Percentiles rank a stretch among this genome's conserved stretches.
These are phyloP conservation scores for Nannizzia gypsea DNA, from an alignment of 2,329 filamentous ascomycete species.

Conservation along the genomic window DNA sequence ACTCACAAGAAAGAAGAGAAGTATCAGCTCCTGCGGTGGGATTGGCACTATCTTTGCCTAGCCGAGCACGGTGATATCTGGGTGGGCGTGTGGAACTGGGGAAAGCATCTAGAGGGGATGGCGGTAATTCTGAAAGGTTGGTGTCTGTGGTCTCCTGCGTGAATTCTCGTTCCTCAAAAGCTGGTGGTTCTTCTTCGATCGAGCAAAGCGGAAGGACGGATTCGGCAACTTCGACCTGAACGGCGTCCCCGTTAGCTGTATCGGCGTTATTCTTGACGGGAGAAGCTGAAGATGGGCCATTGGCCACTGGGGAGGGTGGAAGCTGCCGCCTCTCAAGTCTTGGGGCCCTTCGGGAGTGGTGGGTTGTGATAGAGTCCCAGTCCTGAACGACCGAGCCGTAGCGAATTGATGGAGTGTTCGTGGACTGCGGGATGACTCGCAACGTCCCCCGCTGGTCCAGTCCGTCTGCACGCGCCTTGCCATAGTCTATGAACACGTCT, in stretches of 20 bases:
- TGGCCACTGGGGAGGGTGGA: background rate
- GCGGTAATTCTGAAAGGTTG: background rate
- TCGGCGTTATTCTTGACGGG: background rate
- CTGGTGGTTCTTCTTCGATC: constrained; percentile 2
- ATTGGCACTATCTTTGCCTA: background rate
- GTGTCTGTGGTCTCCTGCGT: background rate
- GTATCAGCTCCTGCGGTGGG: background rate
- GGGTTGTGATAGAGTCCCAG: constrained; percentile 18
- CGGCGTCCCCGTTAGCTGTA: background rate
- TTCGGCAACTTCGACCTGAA: background rate
- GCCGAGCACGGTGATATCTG: background rate
- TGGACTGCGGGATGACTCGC: constrained; percentile 25
- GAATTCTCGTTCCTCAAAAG: background rate
- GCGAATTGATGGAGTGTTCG: constrained; percentile 15
- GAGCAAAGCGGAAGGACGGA: background rate
- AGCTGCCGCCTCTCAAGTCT: background rate
- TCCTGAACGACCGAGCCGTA: constrained; percentile 28
- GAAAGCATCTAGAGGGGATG: background rate
- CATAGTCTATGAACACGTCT: constrained; percentile 29
- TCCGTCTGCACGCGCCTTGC: constrained; percentile 24
- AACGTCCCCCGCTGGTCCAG: constrained; percentile 26
- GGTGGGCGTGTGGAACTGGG: background rate
- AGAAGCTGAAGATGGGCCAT: background rate
- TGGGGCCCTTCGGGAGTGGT: background rate
- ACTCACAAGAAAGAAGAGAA: background rate